phyloP scores from a whole-genome alignment of 73 alveolate genomes.

The Vitrella brassicaformis region DNA sequence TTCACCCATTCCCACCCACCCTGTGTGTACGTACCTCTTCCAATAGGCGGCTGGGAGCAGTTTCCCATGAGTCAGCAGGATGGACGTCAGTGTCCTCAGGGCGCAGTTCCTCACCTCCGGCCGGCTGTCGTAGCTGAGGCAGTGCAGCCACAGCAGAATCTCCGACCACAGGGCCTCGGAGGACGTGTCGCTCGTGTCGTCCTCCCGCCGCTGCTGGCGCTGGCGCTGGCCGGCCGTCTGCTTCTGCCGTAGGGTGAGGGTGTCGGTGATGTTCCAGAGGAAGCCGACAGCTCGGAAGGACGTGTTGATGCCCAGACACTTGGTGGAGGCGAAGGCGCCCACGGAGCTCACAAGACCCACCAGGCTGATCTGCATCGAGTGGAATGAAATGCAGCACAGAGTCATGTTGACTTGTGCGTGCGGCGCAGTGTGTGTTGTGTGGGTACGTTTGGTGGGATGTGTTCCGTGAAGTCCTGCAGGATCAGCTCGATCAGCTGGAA shows the following conservation, averaged over 20 bases:
- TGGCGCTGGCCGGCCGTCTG: background rate
- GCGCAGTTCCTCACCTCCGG: background rate
- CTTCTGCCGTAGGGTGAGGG: background rate
- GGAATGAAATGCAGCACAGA: too few relatives aligned
- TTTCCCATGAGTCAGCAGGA: background rate
- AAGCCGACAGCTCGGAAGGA: background rate
- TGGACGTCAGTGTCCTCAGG: background rate
- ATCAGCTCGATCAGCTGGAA: background rate
- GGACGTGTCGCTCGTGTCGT: too few relatives aligned
- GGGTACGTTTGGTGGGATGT: too few relatives aligned
- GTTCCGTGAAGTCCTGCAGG: background rate
- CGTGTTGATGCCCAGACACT: background rate
- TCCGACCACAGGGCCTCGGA: too few relatives aligned
- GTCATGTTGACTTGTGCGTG: too few relatives aligned
- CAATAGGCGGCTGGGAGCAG: too few relatives aligned
- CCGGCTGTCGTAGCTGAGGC: background rate
- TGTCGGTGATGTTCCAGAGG: background rate
- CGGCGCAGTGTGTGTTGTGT: too few relatives aligned
- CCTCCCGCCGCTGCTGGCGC: background rate
- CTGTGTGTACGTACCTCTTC: too few relatives aligned
- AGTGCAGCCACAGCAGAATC: background rate
- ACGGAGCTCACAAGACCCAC: background rate
- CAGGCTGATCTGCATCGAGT: background rate
- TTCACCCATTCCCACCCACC: too few relatives aligned
- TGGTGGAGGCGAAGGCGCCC: background rate